Evolutionary conservation across 2,329 filamentous ascomycete genomes (phyloP), one percentile per base, ranked within the genome.

Genomic region (Macrophomina phaseolina): DNA sequence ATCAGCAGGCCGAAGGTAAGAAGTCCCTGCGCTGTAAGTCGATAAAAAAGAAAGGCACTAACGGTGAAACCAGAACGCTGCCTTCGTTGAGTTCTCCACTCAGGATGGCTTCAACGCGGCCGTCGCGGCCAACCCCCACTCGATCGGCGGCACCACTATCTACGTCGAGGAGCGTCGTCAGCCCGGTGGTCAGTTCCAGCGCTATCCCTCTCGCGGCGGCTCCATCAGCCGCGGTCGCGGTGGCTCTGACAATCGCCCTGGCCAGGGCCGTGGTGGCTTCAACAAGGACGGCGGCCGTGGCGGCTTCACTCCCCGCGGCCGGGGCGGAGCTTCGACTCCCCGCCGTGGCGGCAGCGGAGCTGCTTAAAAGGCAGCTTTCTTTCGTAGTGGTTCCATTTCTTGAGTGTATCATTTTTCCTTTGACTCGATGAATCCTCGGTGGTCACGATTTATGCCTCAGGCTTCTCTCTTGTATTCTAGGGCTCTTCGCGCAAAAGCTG

Each of bases 41-140:
- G 8, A 14, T n/a, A 14, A 16, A 2, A 23, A 3, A 23, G n/a
- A n/a, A 28, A 40, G 32, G 23, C 3, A 23, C 72, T 78, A 69
- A 77, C 11, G 30, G 7, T n/a, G 4, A 8, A 45, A 34, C 34
- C 76, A 97, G 94, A 97, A 95, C 85, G 97, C 93, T 76, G 95
- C 95, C 32, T 98, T 98, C 76, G 92, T 97, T 68, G 95, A 99
- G 79, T 99, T 95, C 80, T 91, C 89, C 76, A 91, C 90, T 55
- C 77, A 88, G 28, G 89, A 93, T 65, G 93, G 89, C 55, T 97
- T 97, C 81, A 87, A 92, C 78, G 90, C 91, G 69, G 95, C 95
- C 51, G 85, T 92, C 45, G 87, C 87, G 68, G 91, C 90, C 72
- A 98, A 96, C 82, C 94, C 94, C 42, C 93, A 97, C 81, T 86